Evolutionary conservation across 169 alveolate species (phyloP).

Genomic region (Eimeria necatrix): DNA sequence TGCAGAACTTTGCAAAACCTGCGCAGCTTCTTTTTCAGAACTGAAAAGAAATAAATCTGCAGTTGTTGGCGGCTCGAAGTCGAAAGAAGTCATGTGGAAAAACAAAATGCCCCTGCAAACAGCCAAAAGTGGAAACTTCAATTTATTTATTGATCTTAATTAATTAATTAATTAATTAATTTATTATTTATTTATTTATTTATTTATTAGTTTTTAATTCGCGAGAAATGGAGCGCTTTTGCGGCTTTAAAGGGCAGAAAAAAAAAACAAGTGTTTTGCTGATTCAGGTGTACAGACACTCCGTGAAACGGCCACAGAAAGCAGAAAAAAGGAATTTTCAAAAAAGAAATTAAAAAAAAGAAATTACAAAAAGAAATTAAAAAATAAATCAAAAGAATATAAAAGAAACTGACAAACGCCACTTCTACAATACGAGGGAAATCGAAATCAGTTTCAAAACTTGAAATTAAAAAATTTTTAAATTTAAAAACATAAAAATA

Average conservation of each 20-base stretch:
- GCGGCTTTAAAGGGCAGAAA: neutral
- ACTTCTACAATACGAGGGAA: no score
- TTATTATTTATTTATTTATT: no score
- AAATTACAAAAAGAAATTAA: neutral
- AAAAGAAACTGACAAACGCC: no score
- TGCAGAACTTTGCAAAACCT: neutral
- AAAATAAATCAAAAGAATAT: neutral
- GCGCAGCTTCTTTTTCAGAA: neutral
- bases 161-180: no score
- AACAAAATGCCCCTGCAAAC: neutral
- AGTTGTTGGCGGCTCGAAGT: neutral
- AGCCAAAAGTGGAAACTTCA: neutral
- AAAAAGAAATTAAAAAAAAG: neutral
- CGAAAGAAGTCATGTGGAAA: constrained; percentile 16
- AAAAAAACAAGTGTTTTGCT: neutral
- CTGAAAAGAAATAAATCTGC: constrained; percentile 19
- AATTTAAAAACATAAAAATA: no score
- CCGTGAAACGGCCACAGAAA: neutral
- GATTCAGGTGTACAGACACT: neutral
- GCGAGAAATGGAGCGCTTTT: neutral
- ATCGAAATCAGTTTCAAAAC: no score
- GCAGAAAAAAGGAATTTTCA: no score
- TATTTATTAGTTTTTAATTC: no score
- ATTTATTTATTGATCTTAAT: no score
- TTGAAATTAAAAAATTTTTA: no score